These are phyloP conservation scores for Exutisphaerella laricina DNA, from an alignment of 2,329 filamentous ascomycete genomes.

Conservation along the genomic window DNA sequence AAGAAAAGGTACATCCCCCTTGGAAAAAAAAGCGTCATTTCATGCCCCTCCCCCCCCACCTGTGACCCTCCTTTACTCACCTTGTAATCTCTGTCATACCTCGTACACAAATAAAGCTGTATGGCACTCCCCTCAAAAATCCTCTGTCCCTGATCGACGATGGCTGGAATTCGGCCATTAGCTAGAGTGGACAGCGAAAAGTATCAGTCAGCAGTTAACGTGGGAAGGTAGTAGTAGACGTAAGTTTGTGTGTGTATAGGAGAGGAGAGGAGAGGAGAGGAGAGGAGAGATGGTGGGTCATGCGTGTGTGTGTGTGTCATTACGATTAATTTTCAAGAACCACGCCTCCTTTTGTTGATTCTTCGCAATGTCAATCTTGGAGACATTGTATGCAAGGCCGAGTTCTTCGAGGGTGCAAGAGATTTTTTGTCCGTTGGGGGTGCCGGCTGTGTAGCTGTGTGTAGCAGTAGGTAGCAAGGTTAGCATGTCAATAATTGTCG, in stretches of 20 bases:
- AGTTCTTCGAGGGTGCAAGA: constrained; percentile 32
- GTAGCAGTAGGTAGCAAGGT: constrained; percentile 15
- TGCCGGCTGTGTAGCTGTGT: constrained; percentile 30
- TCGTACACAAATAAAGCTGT: constrained; percentile 42
- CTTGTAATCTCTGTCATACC: constrained; percentile 38
- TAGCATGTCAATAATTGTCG: no score
- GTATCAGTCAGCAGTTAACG: not conserved
- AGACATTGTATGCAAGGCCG: constrained; percentile 28
- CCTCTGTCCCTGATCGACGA: constrained; percentile 34
- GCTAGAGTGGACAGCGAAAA: constrained; percentile 19
- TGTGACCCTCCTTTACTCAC: no score
- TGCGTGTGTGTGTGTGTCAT: no score
- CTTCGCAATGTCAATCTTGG: constrained; percentile 41
- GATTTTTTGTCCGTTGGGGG: constrained; percentile 34
- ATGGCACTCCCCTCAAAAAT: constrained; percentile 45
- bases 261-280: no score
- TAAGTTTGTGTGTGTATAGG: no score
- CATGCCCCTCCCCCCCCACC: no score
- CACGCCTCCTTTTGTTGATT: constrained; percentile 43
- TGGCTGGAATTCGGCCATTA: constrained; percentile 46
- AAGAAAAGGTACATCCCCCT: no score
- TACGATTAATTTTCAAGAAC: constrained; percentile 44
- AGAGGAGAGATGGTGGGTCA: no score
- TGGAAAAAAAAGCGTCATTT: no score
- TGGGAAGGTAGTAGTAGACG: constrained; percentile 2